Evolutionary conservation across 768 basidiomycete species (phyloP).

Genomic region (Calocybe cyanea): DNA sequence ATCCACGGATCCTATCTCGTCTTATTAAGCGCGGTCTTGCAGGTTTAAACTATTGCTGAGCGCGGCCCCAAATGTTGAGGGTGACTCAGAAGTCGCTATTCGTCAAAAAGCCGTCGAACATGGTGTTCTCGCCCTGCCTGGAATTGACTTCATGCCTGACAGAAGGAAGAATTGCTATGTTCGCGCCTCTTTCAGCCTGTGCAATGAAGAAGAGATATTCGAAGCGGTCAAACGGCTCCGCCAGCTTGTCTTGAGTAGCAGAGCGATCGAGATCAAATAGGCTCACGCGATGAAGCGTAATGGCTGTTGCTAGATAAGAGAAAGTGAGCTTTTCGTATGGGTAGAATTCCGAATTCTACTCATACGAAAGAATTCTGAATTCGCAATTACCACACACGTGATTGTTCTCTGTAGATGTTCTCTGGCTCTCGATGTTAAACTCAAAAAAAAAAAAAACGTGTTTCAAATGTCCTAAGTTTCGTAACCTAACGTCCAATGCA

Average conservation of each 20-base stretch:
- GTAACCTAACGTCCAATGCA: too few relatives aligned
- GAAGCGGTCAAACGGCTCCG: constrained; percentile 61
- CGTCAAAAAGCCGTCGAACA: constrained; percentile 63
- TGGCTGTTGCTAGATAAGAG: too few relatives aligned
- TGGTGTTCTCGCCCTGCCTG: constrained; percentile 81
- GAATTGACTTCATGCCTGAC: constrained; percentile 67
- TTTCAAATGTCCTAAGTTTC: too few relatives aligned
- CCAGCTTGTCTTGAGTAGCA: constrained; percentile 22
- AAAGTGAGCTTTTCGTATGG: too few relatives aligned
- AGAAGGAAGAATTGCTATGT: constrained; percentile 62
- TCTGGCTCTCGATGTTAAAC: too few relatives aligned
- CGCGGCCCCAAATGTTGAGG: constrained; percentile 26
- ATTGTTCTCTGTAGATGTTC: too few relatives aligned
- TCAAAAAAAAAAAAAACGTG: too few relatives aligned
- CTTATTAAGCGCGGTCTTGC: background rate
- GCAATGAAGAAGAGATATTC: constrained; percentile 57
- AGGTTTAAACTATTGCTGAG: constrained; percentile 62
- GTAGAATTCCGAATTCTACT: too few relatives aligned
- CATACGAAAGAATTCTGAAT: too few relatives aligned
- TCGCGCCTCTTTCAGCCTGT: constrained; percentile 70
- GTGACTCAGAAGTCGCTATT: constrained; percentile 66
- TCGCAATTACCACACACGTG: too few relatives aligned
- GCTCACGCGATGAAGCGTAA: too few relatives aligned
- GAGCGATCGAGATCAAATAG: constrained; percentile 9
- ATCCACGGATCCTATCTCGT: background rate